These are phyloP conservation scores for Imleria badia DNA, from an alignment of 768 basidiomycete species.

Conservation along the genomic window DNA sequence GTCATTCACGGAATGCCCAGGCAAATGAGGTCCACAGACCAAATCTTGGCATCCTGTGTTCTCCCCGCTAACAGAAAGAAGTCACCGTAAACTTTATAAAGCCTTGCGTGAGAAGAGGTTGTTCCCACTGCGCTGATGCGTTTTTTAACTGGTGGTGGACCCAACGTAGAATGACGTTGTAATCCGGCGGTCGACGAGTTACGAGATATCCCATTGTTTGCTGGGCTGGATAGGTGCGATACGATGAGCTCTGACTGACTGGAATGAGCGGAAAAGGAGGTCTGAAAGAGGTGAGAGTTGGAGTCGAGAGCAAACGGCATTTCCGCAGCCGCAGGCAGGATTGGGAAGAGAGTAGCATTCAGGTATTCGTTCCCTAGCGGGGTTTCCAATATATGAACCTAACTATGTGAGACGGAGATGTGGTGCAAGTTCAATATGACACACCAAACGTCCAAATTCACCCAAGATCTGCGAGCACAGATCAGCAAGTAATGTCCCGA, in stretches of 20 bases:
- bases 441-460: constrained; percentile 82
- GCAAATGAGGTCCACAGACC: constrained; percentile 47
- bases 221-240: constrained; percentile 19
- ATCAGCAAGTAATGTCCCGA: constrained; percentile 87
- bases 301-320: constrained; percentile 57
- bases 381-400: constrained; percentile 81
- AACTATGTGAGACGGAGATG: constrained; percentile 14
- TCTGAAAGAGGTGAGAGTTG: constrained; percentile 40
- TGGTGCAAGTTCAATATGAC: constrained; percentile 24
- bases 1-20: constrained; percentile 14
- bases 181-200: constrained; percentile 38
- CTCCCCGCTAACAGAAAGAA: constrained; percentile 88
- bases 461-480: constrained; percentile 83
- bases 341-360: constrained; percentile 65
- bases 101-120: constrained; percentile 77
- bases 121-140: constrained; percentile 62
- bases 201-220: constrained; percentile 46
- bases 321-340: constrained; percentile 58
- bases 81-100: constrained; percentile 87
- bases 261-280: constrained; percentile 48
- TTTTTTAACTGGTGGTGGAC: constrained; percentile 48
- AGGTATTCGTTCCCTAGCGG: constrained; percentile 85
- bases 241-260: constrained; percentile 55
- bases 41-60: constrained; percentile 74
- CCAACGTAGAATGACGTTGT: constrained; percentile 55